Conservation (phyloP, 2,329 filamentous ascomycete species). For the Xylariaceae sp. region DNA sequence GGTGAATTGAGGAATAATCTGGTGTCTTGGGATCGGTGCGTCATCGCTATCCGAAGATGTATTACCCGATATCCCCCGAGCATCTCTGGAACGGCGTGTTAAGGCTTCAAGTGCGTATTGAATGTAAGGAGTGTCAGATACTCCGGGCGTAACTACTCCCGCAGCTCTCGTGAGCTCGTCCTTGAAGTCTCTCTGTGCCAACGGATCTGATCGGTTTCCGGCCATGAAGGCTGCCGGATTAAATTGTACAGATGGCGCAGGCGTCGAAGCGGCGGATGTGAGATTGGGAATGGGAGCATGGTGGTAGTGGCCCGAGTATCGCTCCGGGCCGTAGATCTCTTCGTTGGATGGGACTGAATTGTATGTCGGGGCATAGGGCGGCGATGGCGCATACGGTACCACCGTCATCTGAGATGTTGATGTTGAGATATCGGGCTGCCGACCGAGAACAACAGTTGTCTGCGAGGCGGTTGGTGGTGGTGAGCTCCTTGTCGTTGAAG, state of each 20-base stretch:
- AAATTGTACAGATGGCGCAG: constrained; percentile 32
- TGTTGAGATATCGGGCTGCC: constrained; percentile 25
- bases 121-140: constrained; percentile 84
- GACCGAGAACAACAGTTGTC: constrained; percentile 25
- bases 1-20: constrained; percentile 19
- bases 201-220: constrained; percentile 25
- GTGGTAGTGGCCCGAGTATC: constrained; percentile 33
- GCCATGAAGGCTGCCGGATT: constrained; percentile 37
- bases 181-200: constrained; percentile 38
- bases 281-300: constrained; percentile 19
- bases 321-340: constrained; percentile 44
- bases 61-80: constrained; percentile 32
- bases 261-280: constrained; percentile 18
- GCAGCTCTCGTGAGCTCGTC: constrained; percentile 49
- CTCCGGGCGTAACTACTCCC: constrained; percentile 63
- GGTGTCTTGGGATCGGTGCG: constrained; percentile 16
- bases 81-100: constrained; percentile 66
- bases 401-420: constrained; percentile 35
- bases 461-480: constrained; percentile 24
- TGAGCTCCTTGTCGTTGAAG: constrained; percentile 13
- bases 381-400: constrained; percentile 37
- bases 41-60: constrained; percentile 18
- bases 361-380: constrained; percentile 31
- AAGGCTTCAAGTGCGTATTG: constrained; percentile 86
- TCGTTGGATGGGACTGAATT: constrained; percentile 31